Evolutionary conservation across 1,284 basidiomycete genomes (phyloP).

Genomic region (Trametes versicolor): DNA sequence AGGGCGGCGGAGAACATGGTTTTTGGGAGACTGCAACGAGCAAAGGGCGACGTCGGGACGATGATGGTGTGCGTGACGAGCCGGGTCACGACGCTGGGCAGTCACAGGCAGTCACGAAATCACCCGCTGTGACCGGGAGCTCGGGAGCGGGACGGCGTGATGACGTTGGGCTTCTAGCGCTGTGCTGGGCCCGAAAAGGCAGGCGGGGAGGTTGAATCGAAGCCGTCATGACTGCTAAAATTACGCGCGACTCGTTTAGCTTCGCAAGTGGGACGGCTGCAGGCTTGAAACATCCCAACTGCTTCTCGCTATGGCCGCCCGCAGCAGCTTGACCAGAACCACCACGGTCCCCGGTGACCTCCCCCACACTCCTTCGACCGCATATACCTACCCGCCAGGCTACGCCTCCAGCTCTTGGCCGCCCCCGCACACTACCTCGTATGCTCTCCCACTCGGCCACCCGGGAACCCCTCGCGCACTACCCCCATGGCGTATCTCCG

Average conservation of each 20-base stretch:
- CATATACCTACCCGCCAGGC: slow-evolving; percentile 20
- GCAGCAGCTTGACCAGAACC: slow-evolving; percentile 28
- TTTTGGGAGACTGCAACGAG: slow-evolving; percentile 34
- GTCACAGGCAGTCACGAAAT: slow-evolving; percentile 19
- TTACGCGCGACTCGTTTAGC: slow-evolving; percentile 12
- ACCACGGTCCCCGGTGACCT: slow-evolving; percentile 34
- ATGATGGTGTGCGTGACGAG: slow-evolving; percentile 29
- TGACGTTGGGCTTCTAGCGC: slow-evolving; percentile 24
- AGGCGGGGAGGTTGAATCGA: slow-evolving; percentile 34
- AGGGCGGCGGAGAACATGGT: slow-evolving; percentile 56
- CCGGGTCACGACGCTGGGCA: slow-evolving; percentile 17
- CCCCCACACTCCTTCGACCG: slow-evolving; percentile 27
- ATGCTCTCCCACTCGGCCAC: slow-evolving; percentile 37
- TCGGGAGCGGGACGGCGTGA: slow-evolving; percentile 1
- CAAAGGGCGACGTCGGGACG: slow-evolving; percentile 27
- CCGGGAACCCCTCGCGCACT: slow-evolving; percentile 33
- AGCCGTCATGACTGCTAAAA: slow-evolving; percentile 21
- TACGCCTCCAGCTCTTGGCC: slow-evolving; percentile 1
- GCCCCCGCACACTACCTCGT: slow-evolving; percentile 21
- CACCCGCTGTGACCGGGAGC: slow-evolving; percentile 27
- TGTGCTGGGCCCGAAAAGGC: slow-evolving; percentile 26
- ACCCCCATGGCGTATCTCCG: slow-evolving; percentile 28
- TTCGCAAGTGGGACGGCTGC: slow-evolving; percentile 9
- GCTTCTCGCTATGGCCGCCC: background rate
- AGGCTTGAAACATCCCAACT: slow-evolving; percentile 14